Evolutionary conservation across 2,329 filamentous ascomycete species (phyloP).

Genomic region (Colletotrichum cereale): DNA sequence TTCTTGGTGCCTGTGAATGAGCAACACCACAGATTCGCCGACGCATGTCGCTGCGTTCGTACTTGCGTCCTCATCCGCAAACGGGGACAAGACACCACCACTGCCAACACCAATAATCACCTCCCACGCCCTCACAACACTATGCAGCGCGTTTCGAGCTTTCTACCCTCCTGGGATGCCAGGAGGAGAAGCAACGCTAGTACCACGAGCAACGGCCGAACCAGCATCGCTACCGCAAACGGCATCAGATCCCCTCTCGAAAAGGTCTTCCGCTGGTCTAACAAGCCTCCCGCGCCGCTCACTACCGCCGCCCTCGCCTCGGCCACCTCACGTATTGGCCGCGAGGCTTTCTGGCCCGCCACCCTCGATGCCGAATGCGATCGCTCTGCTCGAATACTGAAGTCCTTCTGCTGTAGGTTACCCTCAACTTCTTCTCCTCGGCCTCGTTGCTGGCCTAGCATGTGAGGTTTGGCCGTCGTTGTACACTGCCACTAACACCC

Average conservation of each 20-base stretch:
- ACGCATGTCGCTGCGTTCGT: constrained; percentile 38
- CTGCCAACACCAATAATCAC: constrained; percentile 16
- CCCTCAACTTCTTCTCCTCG: too few species aligned
- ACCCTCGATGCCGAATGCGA: constrained; percentile 90
- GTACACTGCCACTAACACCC: constrained; percentile 36
- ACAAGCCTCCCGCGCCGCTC: constrained; percentile 69
- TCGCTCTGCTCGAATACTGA: constrained; percentile 89
- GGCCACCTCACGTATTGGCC: constrained; percentile 73
- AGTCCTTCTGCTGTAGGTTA: constrained; percentile 86
- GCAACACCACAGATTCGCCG: constrained; percentile 24
- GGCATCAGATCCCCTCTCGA: constrained; percentile 49
- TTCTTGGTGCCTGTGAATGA: constrained; percentile 28
- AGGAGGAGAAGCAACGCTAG: constrained; percentile 49
- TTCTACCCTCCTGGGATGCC: constrained; percentile 61
- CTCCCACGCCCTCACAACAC: constrained; percentile 26
- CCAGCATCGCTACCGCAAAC: constrained; percentile 42
- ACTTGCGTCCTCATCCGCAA: constrained; percentile 30
- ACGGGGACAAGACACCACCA: constrained; percentile 26
- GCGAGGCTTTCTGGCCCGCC: constrained; percentile 87
- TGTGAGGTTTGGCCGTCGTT: not conserved
- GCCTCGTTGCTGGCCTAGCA: not conserved
- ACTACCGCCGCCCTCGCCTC: constrained; percentile 57
- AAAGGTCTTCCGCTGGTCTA: constrained; percentile 59
- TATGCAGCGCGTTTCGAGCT: constrained; percentile 60
- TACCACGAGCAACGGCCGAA: constrained; percentile 26